phyloP scores from a whole-genome alignment of 1,284 basidiomycete species.

The Pseudozyma sp. region DNA sequence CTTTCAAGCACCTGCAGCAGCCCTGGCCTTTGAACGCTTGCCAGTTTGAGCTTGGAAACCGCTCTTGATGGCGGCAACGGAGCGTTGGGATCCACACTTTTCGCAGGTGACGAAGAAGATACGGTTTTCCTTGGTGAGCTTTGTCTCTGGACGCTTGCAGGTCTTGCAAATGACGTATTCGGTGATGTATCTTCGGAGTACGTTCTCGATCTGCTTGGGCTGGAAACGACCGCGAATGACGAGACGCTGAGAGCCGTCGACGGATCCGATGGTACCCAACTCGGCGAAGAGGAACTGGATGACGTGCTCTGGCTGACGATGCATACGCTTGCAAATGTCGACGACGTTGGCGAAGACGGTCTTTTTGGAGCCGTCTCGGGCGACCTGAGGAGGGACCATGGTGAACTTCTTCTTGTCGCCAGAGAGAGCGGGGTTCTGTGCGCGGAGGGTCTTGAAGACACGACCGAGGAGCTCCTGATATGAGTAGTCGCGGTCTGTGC shows the following conservation, averaged over 20 bases:
- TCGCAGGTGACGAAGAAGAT: slow-evolving; percentile 99
- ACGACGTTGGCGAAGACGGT: slow-evolving; percentile 95
- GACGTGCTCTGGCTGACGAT: slow-evolving; percentile 98
- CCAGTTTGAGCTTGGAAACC: slow-evolving; percentile 98
- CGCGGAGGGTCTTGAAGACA: slow-evolving; percentile 90
- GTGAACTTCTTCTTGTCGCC: slow-evolving; percentile 89
- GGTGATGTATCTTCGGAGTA: slow-evolving; percentile 94
- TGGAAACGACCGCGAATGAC: slow-evolving; percentile 98
- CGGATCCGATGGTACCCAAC: slow-evolving; percentile 96
- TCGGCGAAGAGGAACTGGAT: slow-evolving; percentile 98
- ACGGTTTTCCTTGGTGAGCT: slow-evolving; percentile 96
- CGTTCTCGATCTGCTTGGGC: slow-evolving; percentile 98
- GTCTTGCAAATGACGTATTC: slow-evolving; percentile 99
- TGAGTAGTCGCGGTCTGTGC: slow-evolving; percentile 91
- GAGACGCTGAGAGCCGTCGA: slow-evolving; percentile 90
- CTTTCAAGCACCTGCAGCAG: slow-evolving; percentile 38
- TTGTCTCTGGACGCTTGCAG: slow-evolving; percentile 97
- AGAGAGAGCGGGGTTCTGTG: slow-evolving; percentile 88
- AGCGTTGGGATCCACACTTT: slow-evolving; percentile 89
- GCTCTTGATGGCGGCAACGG: slow-evolving; percentile 96
- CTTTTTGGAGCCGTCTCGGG: slow-evolving; percentile 94
- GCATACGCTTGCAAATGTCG: slow-evolving; percentile 99
- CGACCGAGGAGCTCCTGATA: slow-evolving; percentile 95
- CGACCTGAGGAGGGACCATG: slow-evolving; percentile 94
- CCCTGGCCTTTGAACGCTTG: slow-evolving; percentile 67